phyloP scores from a whole-genome alignment of 495 filamentous ascomycete genomes.

The Clohesyomyces aquaticus region DNA sequence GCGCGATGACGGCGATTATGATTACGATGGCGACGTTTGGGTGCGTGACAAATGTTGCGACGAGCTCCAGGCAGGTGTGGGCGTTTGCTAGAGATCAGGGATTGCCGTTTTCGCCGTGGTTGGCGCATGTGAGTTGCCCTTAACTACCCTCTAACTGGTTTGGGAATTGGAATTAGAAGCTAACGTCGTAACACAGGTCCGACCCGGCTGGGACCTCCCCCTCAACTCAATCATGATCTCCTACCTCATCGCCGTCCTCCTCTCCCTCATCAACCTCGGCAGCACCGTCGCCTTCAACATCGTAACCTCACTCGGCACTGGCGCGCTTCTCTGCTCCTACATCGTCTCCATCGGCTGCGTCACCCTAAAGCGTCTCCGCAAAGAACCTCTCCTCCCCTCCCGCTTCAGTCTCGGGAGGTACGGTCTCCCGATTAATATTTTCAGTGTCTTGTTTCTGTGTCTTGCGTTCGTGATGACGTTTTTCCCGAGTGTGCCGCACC shows the following conservation, averaged over 20 bases:
- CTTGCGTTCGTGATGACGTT: slow-evolving; percentile 43
- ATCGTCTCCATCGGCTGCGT: slow-evolving; percentile 47
- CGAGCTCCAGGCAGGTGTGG: slow-evolving; percentile 61
- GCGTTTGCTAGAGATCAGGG: slow-evolving; percentile 61
- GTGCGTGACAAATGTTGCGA: slow-evolving; percentile 43
- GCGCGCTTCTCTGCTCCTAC: slow-evolving; percentile 44
- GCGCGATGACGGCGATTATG: slow-evolving; percentile 19
- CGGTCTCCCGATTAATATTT: slow-evolving; percentile 44
- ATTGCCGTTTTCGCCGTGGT: slow-evolving; percentile 57
- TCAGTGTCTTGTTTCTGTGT: slow-evolving; percentile 41
- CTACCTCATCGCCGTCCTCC: slow-evolving; percentile 31
- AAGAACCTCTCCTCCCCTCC: slow-evolving; percentile 41
- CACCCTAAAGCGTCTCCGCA: slow-evolving; percentile 39
- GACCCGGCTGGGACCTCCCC: slow-evolving; percentile 38
- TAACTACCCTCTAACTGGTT: no score
- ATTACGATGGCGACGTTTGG: slow-evolving; percentile 15
- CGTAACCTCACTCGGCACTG: slow-evolving; percentile 41
- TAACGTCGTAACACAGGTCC: background rate
- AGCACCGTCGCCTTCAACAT: slow-evolving; percentile 43
- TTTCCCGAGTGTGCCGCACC: slow-evolving; percentile 39
- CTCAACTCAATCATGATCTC: slow-evolving; percentile 45
- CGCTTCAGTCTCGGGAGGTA: slow-evolving; percentile 44
- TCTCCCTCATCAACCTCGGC: slow-evolving; percentile 45
- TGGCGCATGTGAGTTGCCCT: slow-evolving; percentile 51
- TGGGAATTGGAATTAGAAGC: background rate